Conservation (phyloP, 140 eudicot genomes). For the Flaveria floridana region DNA sequence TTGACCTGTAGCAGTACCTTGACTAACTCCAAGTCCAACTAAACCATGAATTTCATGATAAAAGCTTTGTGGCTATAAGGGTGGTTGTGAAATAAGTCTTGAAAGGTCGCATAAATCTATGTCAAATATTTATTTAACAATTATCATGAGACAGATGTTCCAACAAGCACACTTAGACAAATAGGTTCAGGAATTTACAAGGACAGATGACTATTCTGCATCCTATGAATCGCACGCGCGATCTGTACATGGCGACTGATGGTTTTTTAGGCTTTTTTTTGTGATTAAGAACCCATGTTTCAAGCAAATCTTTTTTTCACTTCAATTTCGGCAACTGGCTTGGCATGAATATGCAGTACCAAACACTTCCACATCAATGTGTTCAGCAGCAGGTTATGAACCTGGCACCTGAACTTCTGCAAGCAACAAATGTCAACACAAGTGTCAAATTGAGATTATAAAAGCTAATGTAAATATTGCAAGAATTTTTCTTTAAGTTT, state of each 20-base stretch:
- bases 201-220: conserved; percentile 27
- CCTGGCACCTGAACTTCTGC: conserved; percentile 36
- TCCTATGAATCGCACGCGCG: conserved; percentile 20
- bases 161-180: conserved; percentile 28
- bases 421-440: conserved; percentile 21
- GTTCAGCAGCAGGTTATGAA: conserved; percentile 27
- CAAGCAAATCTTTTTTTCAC: conserved; percentile 3
- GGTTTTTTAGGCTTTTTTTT: conserved; percentile 10
- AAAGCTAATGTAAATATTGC: background rate
- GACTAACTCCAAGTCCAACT: too few relatives aligned
- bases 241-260: conserved; percentile 33
- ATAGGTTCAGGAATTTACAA: conserved; percentile 35
- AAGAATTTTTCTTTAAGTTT: background rate
- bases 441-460: background rate
- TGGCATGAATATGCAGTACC: background rate
- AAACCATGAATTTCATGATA: too few relatives aligned
- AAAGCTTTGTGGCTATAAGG: too few relatives aligned
- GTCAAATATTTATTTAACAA: conserved; percentile 17
- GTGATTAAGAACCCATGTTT: conserved; percentile 17
- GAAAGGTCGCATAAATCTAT: background rate
- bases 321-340: background rate
- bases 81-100: background rate
- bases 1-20: too few relatives aligned
- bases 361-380: conserved; percentile 12
- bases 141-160: conserved; percentile 15